Conservation (phyloP, 441 rosid genomes). For the Erodium moschatum region DNA sequence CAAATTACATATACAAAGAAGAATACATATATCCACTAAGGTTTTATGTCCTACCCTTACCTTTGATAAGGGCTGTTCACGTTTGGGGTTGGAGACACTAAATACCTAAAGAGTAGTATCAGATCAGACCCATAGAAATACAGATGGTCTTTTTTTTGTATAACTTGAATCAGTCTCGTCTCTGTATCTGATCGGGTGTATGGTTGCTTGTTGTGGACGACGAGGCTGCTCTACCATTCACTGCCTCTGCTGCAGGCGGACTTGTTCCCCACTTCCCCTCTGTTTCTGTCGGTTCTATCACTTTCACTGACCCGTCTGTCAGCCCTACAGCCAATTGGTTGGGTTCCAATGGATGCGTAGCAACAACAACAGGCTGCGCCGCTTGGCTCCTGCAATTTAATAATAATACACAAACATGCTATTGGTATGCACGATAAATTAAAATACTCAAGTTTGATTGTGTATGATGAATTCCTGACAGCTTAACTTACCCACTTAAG, state of each 20-base stretch:
- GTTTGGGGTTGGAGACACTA: neutral
- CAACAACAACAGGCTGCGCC: slow-evolving; percentile 62
- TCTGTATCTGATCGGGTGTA: slow-evolving; percentile 54
- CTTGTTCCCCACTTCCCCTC: slow-evolving; percentile 72
- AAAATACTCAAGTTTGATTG: neutral
- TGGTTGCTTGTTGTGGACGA: slow-evolving; percentile 73
- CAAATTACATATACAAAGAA: neutral
- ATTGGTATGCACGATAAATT: too few relatives aligned
- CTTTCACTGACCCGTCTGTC: slow-evolving; percentile 65
- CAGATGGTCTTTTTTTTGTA: slow-evolving; percentile 11
- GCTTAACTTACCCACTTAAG: slow-evolving; percentile 42
- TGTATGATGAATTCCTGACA: neutral
- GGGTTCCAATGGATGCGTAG: slow-evolving; percentile 68
- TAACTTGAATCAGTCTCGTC: slow-evolving; percentile 30
- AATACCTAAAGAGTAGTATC: slow-evolving; percentile 19
- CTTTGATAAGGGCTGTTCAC: neutral
- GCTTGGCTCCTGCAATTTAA: slow-evolving; percentile 42
- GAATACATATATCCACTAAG: neutral
- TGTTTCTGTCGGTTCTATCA: slow-evolving; percentile 64
- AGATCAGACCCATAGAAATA: slow-evolving; percentile 20
- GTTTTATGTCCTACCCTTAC: slow-evolving; percentile 8
- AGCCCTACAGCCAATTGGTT: slow-evolving; percentile 74
- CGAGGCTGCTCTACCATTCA: slow-evolving; percentile 49
- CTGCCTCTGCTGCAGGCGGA: slow-evolving; percentile 51
- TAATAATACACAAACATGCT: neutral